Evolutionary conservation across 768 basidiomycete genomes (phyloP), one percentile per base, ranked within the genome.

Genomic region (Lactarius trivialis): DNA sequence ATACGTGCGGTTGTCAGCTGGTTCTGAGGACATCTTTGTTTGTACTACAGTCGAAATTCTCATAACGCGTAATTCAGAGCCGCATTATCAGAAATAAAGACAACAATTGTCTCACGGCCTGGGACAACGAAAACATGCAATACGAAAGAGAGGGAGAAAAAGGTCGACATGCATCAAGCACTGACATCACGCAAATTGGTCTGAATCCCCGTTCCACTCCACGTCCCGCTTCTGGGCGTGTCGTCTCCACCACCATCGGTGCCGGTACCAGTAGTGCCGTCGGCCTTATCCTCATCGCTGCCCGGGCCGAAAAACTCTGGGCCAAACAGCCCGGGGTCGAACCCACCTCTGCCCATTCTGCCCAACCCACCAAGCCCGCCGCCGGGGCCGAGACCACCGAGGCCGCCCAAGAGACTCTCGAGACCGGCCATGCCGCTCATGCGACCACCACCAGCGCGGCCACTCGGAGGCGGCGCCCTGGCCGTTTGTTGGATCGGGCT

Each of bases 201-300:
- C 30, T 43, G 36, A 30, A 55, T 34, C 36, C 62, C 61, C 52
- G 21, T 51, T 45, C 62, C 62, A 41, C 62, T 59, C 62, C 62
- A 63, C 8, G 34, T 54, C 21, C 61, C 61, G 0, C 37, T 49
- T 53, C 24, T 52, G n/a, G 56, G 26, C 5, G 12, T 21, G 11
- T 48, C 12, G 24, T 48, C 24, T 24, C 45, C 24, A 11, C 24
- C 43, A 26, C 43, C 41, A 33, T 37, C 52, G 6, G 43, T 32
- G 5, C 26, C 49, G 6, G 28, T n/a, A 28, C 32, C 39, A 17
- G 21, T 11, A 41, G 19, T 19, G 33, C 54, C 34, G 4, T 21
- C 21, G n/a, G 36, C n/a, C 36, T 28, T 34, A 24, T 24, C 9
- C 19, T 30, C 37, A 26, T 50, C 30, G 2, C 26, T 39, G 30